Evolutionary conservation across 306 rosid genomes (phyloP).

Genomic region (Begonia loranthoides): DNA sequence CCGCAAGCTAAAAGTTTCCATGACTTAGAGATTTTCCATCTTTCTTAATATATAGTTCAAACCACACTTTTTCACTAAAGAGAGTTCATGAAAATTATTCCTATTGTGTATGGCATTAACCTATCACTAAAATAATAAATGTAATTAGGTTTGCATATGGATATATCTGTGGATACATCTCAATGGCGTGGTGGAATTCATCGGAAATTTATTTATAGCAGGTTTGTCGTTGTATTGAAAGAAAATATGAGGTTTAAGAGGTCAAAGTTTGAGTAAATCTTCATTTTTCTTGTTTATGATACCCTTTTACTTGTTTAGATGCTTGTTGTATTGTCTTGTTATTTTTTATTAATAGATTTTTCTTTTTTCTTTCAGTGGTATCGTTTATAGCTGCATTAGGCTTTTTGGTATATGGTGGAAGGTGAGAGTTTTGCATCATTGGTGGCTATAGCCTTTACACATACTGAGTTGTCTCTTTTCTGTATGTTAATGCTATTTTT

Average conservation of each 20-base stretch:
- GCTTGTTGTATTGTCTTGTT: too few relatives aligned
- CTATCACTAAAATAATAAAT: neutral
- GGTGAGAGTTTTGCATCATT: conserved; percentile 40
- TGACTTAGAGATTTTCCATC: too few relatives aligned
- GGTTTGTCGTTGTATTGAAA: conserved; percentile 37
- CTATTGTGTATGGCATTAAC: too few relatives aligned
- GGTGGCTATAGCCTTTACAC: conserved; percentile 9
- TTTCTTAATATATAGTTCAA: too few relatives aligned
- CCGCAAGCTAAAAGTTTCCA: too few relatives aligned
- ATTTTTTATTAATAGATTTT: too few relatives aligned
- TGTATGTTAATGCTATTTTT: conserved; percentile 4
- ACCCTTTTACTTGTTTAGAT: too few relatives aligned
- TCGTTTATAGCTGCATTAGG: conserved; percentile 86
- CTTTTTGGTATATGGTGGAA: conserved; percentile 91
- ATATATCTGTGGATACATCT: conserved; percentile 65
- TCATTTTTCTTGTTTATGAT: conserved; percentile 1
- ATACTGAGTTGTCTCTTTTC: conserved; percentile 9
- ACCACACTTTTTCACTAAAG: too few relatives aligned
- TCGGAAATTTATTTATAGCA: conserved; percentile 77
- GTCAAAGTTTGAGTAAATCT: conserved; percentile 8
- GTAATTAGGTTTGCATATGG: conserved; percentile 74
- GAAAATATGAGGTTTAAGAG: conserved; percentile 1
- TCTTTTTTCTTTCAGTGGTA: conserved; percentile 36
- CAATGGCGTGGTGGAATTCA: conserved; percentile 36
- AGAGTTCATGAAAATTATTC: too few relatives aligned